A percentile compares a stretch with the other conserved stretches of the same genome.
phyloP scores from a whole-genome alignment of 768 basidiomycete genomes.

The Asterophora lycoperdoides region DNA sequence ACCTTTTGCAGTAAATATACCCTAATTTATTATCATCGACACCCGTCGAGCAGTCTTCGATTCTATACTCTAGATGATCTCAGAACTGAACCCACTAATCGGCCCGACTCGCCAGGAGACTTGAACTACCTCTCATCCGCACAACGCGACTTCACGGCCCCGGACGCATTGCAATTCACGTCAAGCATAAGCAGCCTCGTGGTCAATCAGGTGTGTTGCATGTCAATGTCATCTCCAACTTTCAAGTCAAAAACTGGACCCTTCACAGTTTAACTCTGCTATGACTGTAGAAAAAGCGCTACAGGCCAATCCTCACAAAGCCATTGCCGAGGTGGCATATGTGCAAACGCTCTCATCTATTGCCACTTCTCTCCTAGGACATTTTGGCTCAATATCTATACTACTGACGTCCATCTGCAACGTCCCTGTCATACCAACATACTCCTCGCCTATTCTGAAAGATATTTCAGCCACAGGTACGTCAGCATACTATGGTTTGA shows the following conservation, averaged over 20 bases:
- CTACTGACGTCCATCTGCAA: constrained; percentile 14
- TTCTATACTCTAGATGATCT: constrained; percentile 54
- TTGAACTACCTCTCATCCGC: constrained; percentile 26
- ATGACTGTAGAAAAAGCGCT: constrained; percentile 17
- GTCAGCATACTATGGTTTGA: neutral
- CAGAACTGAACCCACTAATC: constrained; percentile 21
- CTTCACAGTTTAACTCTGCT: constrained; percentile 42
- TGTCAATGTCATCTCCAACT: neutral
- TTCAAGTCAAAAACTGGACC: neutral
- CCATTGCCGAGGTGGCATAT: neutral
- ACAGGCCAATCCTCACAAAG: neutral
- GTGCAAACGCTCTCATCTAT: neutral
- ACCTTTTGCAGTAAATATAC: constrained; percentile 17
- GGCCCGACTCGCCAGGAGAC: constrained; percentile 10
- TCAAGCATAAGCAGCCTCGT: constrained; percentile 32
- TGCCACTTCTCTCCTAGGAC: neutral
- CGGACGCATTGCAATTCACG: constrained; percentile 7
- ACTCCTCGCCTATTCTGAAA: constrained; percentile 27
- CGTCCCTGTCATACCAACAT: constrained; percentile 18
- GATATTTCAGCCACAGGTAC: constrained; percentile 41
- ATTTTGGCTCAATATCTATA: constrained; percentile 4
- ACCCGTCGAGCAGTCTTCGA: constrained; percentile 51
- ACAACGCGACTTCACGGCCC: constrained; percentile 37
- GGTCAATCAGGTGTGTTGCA: constrained; percentile 37
- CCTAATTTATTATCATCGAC: constrained; percentile 51